Evolutionary conservation across 192 early-diverging fungal genomes (phyloP).

Genomic region (Rhizophagus clarus): DNA sequence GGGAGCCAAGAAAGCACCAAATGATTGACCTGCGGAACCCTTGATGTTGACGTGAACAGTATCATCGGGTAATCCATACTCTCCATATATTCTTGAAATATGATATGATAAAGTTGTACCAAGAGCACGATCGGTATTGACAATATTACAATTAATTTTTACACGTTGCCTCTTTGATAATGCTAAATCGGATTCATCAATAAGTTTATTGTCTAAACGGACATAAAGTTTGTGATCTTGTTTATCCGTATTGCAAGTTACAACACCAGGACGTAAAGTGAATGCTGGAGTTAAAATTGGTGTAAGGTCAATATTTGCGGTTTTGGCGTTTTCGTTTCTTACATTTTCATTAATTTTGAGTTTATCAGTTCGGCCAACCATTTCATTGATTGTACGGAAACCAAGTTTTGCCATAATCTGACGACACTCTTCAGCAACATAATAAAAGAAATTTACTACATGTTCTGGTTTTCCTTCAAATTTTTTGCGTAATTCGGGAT

Average conservation of each 20-base stretch:
- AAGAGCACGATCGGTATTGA: constrained; percentile 95
- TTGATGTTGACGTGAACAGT: constrained; percentile 85
- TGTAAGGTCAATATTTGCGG: constrained; percentile 79
- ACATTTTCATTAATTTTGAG: constrained; percentile 76
- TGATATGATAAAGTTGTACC: constrained; percentile 93
- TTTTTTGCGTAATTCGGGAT: constrained; percentile 89
- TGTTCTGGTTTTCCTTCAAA: constrained; percentile 96
- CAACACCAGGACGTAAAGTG: constrained; percentile 83
- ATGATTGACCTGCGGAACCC: constrained; percentile 95
- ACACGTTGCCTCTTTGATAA: constrained; percentile 61
- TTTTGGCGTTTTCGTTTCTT: constrained; percentile 83
- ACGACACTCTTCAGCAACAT: constrained; percentile 92
- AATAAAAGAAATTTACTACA: constrained; percentile 98
- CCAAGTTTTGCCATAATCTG: constrained; percentile 94
- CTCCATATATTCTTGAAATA: constrained; percentile 76
- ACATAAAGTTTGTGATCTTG: constrained; percentile 89
- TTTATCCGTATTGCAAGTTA: constrained; percentile 77
- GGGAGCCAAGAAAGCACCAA: constrained; percentile 91
- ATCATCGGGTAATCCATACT: constrained; percentile 80
- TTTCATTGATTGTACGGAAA: constrained; percentile 89
- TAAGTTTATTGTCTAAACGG: constrained; percentile 86
- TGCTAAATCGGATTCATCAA: constrained; percentile 79
- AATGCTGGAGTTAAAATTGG: constrained; percentile 89
- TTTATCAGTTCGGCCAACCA: constrained; percentile 93
- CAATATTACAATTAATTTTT: constrained; percentile 63